These are phyloP conservation scores for Boletus sp. DNA, from an alignment of 1,284 basidiomycete genomes.

Conservation along the genomic window DNA sequence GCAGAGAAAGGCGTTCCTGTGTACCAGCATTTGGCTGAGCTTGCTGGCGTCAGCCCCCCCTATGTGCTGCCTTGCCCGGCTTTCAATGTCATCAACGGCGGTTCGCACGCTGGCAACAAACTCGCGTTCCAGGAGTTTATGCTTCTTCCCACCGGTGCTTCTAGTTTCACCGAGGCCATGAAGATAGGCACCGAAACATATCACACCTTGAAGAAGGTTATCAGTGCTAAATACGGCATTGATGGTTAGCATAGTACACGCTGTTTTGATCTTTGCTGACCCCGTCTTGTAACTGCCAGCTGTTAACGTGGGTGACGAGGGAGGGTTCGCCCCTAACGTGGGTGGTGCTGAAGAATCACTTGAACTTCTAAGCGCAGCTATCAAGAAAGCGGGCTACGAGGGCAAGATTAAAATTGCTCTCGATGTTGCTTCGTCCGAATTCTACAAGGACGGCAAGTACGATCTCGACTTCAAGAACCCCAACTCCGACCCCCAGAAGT, in stretches of 20 bases:
- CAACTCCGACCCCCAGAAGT: constrained; percentile 97
- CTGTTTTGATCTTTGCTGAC: constrained; percentile 6
- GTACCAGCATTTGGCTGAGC: constrained; percentile 95
- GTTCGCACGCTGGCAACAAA: constrained; percentile 99
- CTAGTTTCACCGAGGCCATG: constrained; percentile 94
- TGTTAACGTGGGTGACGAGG: constrained; percentile 99
- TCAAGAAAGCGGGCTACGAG: constrained; percentile 97
- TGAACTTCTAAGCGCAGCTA: constrained; percentile 94
- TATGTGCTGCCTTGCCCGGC: constrained; percentile 91
- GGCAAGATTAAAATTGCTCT: constrained; percentile 99
- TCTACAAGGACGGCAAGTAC: constrained; percentile 99
- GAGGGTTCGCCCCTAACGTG: constrained; percentile 99
- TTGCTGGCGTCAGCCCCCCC: constrained; percentile 93
- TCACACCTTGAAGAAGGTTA: constrained; percentile 99
- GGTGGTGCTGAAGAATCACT: constrained; percentile 97
- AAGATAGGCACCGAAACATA: constrained; percentile 99
- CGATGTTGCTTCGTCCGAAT: constrained; percentile 99
- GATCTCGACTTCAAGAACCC: constrained; percentile 99
- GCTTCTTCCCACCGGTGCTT: constrained; percentile 95
- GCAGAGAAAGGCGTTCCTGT: constrained; percentile 93
- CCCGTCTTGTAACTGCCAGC: constrained; percentile 51
- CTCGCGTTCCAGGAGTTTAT: constrained; percentile 99
- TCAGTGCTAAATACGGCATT: constrained; percentile 98
- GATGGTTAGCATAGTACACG: constrained; percentile 66
- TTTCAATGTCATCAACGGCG: constrained; percentile 99